Evolutionary conservation across 2,329 filamentous ascomycete species (phyloP), one percentile per base, ranked within the genome.

Genomic region (Lachnellula arida): DNA sequence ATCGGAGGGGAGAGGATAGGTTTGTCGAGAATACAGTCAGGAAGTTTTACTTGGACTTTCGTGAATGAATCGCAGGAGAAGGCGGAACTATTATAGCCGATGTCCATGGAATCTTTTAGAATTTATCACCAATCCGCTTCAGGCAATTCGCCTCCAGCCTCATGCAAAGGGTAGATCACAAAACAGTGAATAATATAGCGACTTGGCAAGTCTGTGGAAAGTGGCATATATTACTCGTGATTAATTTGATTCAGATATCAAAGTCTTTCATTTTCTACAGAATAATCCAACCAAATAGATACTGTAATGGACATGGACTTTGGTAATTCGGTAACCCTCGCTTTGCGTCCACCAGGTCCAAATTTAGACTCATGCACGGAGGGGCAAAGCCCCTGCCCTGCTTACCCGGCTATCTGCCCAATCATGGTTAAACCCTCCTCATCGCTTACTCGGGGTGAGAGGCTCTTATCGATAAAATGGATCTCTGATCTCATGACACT

Each of bases 381-480:
- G 48, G 48, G 32, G 17, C 8, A 28, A 49, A 14, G 43, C 32
- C 49, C 49, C 17, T 51, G 49, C 44, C 25, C 7, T 6, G 6
- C 25, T 25, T 6, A 25, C 23, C 28, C 28, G 28, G 28, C 28
- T 32, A 32, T 32, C 28, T 32, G 9, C 4, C 28, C 28, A 32
- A 32, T 32, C 9, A 32, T 4, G 9, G 4, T 12, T 32, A 19
- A 19, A 19, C 19, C 4, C 2, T 32, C 28, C 9, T 9, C 28
- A 32, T 32, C 9, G 4, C 9, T 32, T 32, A 32, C 28, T 12
- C 28, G 3, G 12, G 17, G 14, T 23, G 37, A 40, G 34, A 40
- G 23, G n/a, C 17, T 46, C 23, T 48, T 53, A 53, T 53, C 51
- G 51, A 53, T 53, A 53, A 49, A 44, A 39, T n/a, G 49, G 4